A percentile compares a stretch with the other conserved stretches of the same genome.
These are phyloP conservation scores for Rosa lucieae DNA, from an alignment of 306 rosid genomes.

Conservation along the genomic window DNA sequence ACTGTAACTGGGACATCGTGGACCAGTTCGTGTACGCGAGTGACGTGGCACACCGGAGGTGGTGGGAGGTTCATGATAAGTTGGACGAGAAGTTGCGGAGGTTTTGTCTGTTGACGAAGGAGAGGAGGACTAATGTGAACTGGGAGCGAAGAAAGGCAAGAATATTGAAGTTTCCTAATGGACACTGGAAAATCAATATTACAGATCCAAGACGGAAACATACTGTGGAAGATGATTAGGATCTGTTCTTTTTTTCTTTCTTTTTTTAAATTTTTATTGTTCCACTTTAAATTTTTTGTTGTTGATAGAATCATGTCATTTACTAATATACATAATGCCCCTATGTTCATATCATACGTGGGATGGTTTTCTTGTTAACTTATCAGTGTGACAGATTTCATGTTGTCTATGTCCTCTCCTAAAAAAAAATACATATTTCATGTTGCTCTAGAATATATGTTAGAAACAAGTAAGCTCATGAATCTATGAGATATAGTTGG, in stretches of 20 bases:
- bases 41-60: constrained; percentile 76
- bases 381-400: not conserved
- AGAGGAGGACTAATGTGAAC: constrained; percentile 61
- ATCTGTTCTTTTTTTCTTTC: not conserved
- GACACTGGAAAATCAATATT: constrained; percentile 74
- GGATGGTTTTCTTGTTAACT: not conserved
- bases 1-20: constrained; percentile 76
- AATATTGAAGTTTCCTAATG: constrained; percentile 40
- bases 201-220: constrained; percentile 76
- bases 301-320: not conserved
- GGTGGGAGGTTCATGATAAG: constrained; percentile 79
- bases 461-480: no score
- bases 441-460: no score
- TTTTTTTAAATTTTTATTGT: not conserved
- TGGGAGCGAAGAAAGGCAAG: constrained; percentile 73
- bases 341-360: not conserved
- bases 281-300: not conserved
- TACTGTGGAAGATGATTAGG: constrained; percentile 23
- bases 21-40: constrained; percentile 81
- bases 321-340: not conserved
- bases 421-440: not conserved
- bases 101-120: constrained; percentile 59
- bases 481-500: no score
- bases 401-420: no score
- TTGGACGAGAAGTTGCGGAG: constrained; percentile 55